A percentile compares a stretch with the other conserved stretches of the same genome.
Conservation (phyloP, 148 eudicot genomes). For the Suaeda aralocaspica region DNA sequence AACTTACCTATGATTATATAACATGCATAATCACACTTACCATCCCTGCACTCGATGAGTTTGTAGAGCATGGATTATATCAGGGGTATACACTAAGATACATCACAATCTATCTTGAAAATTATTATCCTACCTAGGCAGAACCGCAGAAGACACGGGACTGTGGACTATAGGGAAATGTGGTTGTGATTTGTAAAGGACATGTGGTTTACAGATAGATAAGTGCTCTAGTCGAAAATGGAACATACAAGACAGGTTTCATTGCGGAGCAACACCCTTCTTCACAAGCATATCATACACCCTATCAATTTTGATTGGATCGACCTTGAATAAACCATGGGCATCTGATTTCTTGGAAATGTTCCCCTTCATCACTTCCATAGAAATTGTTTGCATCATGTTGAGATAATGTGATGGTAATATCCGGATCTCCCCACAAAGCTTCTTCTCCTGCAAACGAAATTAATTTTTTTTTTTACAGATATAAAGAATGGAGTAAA, state of each 20-base stretch:
- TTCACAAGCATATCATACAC: constrained; percentile 82
- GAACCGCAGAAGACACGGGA: no score
- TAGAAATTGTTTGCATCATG: constrained; percentile 64
- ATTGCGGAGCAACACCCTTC: constrained; percentile 62
- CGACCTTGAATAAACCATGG: constrained; percentile 59
- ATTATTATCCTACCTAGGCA: neutral
- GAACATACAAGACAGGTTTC: constrained; percentile 18
- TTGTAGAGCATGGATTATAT: neutral
- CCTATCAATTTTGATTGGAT: constrained; percentile 75
- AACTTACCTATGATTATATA: neutral
- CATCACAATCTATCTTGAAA: neutral
- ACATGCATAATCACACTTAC: neutral
- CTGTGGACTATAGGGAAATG: neutral
- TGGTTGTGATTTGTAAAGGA: neutral
- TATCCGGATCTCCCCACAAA: constrained; percentile 72
- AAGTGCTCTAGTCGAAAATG: neutral
- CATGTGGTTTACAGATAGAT: neutral
- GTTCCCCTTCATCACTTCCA: constrained; percentile 63
- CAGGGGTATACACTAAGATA: neutral
- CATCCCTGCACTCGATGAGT: neutral
- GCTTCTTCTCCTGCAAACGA: constrained; percentile 60
- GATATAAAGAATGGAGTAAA: neutral
- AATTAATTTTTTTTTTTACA: neutral
- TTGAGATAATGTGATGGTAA: constrained; percentile 87
- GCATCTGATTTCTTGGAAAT: constrained; percentile 70